phyloP scores from a whole-genome alignment of 2,329 filamentous ascomycete species.

The Talaromyces sp. region DNA sequence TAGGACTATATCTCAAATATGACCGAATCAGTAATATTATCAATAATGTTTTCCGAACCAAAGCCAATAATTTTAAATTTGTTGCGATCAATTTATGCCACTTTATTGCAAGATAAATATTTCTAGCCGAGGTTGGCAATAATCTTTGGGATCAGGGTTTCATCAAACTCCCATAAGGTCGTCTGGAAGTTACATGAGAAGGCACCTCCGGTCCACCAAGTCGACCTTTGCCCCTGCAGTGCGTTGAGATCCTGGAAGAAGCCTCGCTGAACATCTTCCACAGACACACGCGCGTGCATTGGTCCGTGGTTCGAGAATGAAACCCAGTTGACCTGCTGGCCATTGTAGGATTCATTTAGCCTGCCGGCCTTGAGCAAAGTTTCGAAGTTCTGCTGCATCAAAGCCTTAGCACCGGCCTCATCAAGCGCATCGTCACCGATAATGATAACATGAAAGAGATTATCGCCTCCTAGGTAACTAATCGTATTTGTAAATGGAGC shows the following conservation, averaged over 20 bases:
- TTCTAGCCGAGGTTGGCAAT: conserved; percentile 5
- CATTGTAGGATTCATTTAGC: conserved; percentile 11
- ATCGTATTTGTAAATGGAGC: conserved; percentile 22
- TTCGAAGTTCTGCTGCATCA: conserved; percentile 22
- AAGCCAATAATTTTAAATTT: not conserved
- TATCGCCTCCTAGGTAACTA: conserved; percentile 23
- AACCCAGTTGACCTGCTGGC: conserved; percentile 23
- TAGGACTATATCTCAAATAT: no score
- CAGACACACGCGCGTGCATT: conserved; percentile 32
- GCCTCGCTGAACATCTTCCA: conserved; percentile 31
- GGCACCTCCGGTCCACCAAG: conserved; percentile 30
- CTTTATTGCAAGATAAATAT: not conserved
- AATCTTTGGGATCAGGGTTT: conserved; percentile 23
- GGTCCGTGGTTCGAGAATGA: conserved; percentile 29
- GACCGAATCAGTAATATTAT: no score
- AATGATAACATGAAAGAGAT: conserved; percentile 25
- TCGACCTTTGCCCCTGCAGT: conserved; percentile 41
- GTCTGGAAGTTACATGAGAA: conserved; percentile 34
- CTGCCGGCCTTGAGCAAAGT: conserved; percentile 18
- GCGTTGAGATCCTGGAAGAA: conserved; percentile 38
- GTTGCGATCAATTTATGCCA: not conserved
- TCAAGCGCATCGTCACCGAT: conserved; percentile 22
- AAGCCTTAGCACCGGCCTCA: conserved; percentile 18
- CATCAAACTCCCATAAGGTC: conserved; percentile 25
- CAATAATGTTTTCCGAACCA: not conserved